Evolutionary conservation across 2,329 filamentous ascomycete species (phyloP).

Genomic region (Fusarium sp.): DNA sequence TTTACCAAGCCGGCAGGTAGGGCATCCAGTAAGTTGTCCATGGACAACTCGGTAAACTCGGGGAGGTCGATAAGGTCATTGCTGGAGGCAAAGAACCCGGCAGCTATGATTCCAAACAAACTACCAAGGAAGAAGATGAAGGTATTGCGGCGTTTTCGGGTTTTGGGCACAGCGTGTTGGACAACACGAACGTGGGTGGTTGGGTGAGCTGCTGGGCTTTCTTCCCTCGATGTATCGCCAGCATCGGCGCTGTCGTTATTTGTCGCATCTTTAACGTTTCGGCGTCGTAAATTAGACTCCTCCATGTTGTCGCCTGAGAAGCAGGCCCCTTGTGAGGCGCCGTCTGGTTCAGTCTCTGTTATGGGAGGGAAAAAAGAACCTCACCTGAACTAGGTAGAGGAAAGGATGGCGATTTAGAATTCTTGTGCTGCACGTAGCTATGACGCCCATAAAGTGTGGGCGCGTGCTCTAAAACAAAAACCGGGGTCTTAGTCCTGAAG

Average conservation of each 20-base stretch:
- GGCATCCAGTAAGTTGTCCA: conserved; percentile 88
- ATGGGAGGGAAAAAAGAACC: conserved; percentile 5
- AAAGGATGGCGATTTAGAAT: conserved; percentile 16
- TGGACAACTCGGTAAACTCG: conserved; percentile 76
- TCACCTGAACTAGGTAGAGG: conserved; percentile 3
- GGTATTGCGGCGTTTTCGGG: conserved; percentile 78
- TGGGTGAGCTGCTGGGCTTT: conserved; percentile 45
- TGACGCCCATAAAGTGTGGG: conserved; percentile 41
- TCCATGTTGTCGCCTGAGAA: conserved; percentile 45
- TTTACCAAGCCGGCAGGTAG: conserved; percentile 86
- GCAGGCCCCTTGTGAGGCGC: conserved; percentile 39
- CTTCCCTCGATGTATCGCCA: conserved; percentile 45
- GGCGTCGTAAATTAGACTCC: conserved; percentile 53
- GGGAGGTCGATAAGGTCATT: conserved; percentile 90
- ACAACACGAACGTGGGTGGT: conserved; percentile 58
- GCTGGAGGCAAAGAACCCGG: conserved; percentile 88
- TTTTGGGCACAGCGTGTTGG: conserved; percentile 59
- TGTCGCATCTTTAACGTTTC: conserved; percentile 41
- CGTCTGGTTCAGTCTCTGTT: conserved; percentile 22
- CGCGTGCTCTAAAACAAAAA: conserved; percentile 41
- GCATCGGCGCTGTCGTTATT: conserved; percentile 34
- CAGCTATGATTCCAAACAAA: conserved; percentile 88
- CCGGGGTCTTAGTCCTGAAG: conserved; percentile 31
- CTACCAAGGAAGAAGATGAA: conserved; percentile 90
- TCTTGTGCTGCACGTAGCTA: conserved; percentile 33